Evolutionary conservation across 495 filamentous ascomycete species (phyloP), one percentile per base, ranked within the genome.

Genomic region (Stereocaulon alpinum): DNA sequence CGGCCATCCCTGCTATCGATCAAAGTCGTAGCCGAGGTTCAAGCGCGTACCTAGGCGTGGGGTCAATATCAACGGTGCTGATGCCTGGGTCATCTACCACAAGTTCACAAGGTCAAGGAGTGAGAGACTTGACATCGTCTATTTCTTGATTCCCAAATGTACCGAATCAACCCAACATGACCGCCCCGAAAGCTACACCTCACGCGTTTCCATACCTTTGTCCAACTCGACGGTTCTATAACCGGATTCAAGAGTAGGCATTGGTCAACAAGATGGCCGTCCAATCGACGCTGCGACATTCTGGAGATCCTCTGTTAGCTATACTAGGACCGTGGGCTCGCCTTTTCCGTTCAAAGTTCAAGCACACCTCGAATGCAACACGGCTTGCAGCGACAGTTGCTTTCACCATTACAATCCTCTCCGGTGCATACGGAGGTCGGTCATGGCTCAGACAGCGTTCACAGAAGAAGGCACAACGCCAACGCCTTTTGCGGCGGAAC

Each of bases 401-500:
- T 41, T 80, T 97, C 50, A 74, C 82, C 22, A 70, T 88, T 20
- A 85, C 86, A 45, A 89, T 97, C 65, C 79, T 95, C 65, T 76
- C 82, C 57, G 74, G 83, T 43, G 85, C 84, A 41, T 89, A 88
- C 74, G 89, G 88, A 57, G 81, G 83, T 43, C 84, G 84, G 63
- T 81, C 79, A 60, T 87, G 86, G 81, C 87, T 87, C 74, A 82
- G 78, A 49, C 78, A 76, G 56, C 76, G 82, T 58, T 82, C 79
- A 43, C 85, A 78, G 60, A 93, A 96, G 70, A 83, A 81, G 67
- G 89, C 91, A 55, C 82, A 85, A 59, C 91, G 89, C 9, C 79
- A 81, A 58, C 82, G 84, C 47, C 76, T 99, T 47, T 71, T 96
- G 42, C 85, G 94, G 49, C 84, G 88, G 44, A 99, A 99, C 72